Conservation (phyloP, 2,329 filamentous ascomycete species). For the Clarireedia paspali region DNA sequence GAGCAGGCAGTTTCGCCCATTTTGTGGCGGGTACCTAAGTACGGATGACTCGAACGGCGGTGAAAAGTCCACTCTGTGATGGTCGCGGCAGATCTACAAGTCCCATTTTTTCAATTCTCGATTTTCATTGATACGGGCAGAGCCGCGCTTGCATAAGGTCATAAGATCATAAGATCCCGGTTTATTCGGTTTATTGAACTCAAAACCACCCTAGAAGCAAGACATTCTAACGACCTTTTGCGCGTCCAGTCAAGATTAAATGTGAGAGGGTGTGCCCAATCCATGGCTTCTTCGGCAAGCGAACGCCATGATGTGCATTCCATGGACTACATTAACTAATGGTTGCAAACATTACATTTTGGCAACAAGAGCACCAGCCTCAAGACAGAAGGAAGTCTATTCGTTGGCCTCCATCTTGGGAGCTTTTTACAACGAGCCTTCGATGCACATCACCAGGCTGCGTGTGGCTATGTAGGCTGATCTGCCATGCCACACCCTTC, state of each 20-base stretch:
- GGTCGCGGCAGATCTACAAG: constrained; percentile 7
- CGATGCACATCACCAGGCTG: constrained; percentile 10
- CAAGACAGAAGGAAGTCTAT: neutral
- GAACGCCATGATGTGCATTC: neutral
- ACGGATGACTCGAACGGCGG: constrained; percentile 1
- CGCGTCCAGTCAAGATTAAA: neutral
- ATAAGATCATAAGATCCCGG: constrained; percentile 6
- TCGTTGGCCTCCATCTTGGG: neutral
- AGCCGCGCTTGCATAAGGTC: constrained; percentile 12
- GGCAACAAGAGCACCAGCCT: neutral
- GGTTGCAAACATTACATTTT: neutral
- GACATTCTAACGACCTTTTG: constrained; percentile 1
- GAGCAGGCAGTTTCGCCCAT: neutral
- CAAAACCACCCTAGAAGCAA: constrained; percentile 1
- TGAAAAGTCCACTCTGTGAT: constrained; percentile 1
- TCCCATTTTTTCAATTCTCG: neutral
- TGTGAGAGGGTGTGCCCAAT: neutral
- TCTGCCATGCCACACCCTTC: neutral
- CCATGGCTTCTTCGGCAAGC: neutral
- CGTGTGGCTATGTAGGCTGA: neutral
- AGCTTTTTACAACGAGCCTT: neutral
- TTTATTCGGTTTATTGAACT: neutral
- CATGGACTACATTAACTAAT: neutral
- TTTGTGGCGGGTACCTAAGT: neutral
- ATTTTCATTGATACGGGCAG: constrained; percentile 11